These are phyloP conservation scores for Fusarium camptoceras DNA, from an alignment of 2,329 filamentous ascomycete genomes.

Conservation along the genomic window DNA sequence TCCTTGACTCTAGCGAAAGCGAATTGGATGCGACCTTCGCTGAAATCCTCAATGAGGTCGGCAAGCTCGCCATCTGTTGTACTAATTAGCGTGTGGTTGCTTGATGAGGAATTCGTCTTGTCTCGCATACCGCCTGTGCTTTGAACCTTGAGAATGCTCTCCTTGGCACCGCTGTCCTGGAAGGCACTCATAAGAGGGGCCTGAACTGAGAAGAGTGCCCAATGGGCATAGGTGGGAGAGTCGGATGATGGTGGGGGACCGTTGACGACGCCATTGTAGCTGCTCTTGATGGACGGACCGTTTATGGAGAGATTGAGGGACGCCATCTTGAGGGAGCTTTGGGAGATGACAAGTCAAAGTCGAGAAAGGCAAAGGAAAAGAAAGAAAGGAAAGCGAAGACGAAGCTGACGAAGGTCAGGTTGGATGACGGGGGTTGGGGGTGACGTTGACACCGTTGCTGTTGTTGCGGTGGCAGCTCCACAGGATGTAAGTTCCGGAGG, in stretches of 20 bases:
- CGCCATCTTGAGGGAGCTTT: conserved; percentile 68
- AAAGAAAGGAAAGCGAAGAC: conserved; percentile 17
- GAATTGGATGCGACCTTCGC: conserved; percentile 95
- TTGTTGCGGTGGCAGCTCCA: conserved; percentile 47
- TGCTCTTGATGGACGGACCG: conserved; percentile 86
- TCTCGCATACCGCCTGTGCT: conserved; percentile 78
- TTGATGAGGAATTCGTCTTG: background rate
- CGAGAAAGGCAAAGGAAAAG: conserved; percentile 10
- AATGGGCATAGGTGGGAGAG: conserved; percentile 88
- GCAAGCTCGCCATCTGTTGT: conserved; percentile 84
- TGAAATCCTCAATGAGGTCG: conserved; percentile 95
- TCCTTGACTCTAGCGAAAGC: conserved; percentile 97
- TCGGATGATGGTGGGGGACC: conserved; percentile 62
- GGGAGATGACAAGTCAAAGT: conserved; percentile 25
- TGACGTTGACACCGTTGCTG: conserved; percentile 48
- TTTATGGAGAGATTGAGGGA: conserved; percentile 84
- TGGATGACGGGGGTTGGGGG: conserved; percentile 40
- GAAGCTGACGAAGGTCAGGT: conserved; percentile 39
- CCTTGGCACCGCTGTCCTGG: conserved; percentile 85
- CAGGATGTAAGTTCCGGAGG: conserved; percentile 36
- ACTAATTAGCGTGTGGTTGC: conserved; percentile 33
- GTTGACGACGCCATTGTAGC: conserved; percentile 72
- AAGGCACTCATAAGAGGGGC: conserved; percentile 94
- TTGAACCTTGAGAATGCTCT: conserved; percentile 96
- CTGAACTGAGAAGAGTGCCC: conserved; percentile 94